Conservation (phyloP, 176 grass and related monocot genomes). For the Pharus latifolius region DNA sequence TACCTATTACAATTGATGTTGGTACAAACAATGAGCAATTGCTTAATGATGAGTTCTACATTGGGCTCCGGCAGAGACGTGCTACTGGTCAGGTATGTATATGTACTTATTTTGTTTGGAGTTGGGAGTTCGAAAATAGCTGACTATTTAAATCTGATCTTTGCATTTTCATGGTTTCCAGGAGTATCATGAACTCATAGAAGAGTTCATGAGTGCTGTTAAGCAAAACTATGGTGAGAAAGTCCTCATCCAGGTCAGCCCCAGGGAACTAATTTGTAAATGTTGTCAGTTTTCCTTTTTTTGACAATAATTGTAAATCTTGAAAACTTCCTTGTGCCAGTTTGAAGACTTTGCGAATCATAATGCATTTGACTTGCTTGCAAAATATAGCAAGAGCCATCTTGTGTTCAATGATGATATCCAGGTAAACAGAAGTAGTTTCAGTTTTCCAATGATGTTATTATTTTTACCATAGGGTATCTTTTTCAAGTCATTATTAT, state of each 20-base stretch:
- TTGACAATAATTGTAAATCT: slow-evolving; percentile 13
- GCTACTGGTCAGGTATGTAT: slow-evolving; percentile 72
- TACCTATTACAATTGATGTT: slow-evolving; percentile 97
- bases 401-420: slow-evolving; percentile 99
- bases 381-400: slow-evolving; percentile 92
- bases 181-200: slow-evolving; percentile 88
- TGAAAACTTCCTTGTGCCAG: slow-evolving; percentile 32
- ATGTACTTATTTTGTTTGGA: not conserved
- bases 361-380: slow-evolving; percentile 95
- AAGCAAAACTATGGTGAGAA: slow-evolving; percentile 95
- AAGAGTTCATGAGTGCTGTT: slow-evolving; percentile 90
- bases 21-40: slow-evolving; percentile 84
- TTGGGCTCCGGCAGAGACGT: slow-evolving; percentile 80
- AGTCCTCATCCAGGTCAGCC: slow-evolving; percentile 82
- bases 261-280: not conserved
- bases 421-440: slow-evolving; percentile 45
- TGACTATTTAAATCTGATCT: slow-evolving; percentile 9
- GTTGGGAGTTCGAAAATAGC: not conserved
- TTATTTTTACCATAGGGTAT: not conserved
- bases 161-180: slow-evolving; percentile 17
- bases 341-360: slow-evolving; percentile 99
- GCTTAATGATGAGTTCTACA: slow-evolving; percentile 92
- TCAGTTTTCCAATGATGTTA: not conserved
- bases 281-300: not conserved
- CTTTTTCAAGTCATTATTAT: not conserved